phyloP scores from a whole-genome alignment of 2,329 filamentous ascomycete genomes.

The Aspergillus neoniger region DNA sequence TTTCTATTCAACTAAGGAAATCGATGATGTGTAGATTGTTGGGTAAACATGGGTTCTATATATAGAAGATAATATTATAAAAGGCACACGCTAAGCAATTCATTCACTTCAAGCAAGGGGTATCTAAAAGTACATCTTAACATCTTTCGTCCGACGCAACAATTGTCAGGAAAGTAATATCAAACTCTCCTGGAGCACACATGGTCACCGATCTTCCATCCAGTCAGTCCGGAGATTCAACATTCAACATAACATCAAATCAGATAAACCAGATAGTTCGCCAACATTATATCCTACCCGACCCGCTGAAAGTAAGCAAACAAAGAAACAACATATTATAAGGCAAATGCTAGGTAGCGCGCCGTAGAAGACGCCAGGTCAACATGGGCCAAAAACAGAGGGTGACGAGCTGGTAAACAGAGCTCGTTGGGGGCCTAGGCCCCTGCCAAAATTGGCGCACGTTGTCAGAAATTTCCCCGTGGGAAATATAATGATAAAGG shows the following conservation, averaged over 20 bases:
- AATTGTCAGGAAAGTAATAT: slow-evolving; percentile 10
- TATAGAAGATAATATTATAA: neutral
- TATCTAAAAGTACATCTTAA: slow-evolving; percentile 38
- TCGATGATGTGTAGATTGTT: too few relatives aligned
- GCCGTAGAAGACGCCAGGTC: neutral
- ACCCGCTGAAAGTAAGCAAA: slow-evolving; percentile 6
- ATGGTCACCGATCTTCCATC: slow-evolving; percentile 13
- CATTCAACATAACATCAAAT: slow-evolving; percentile 12
- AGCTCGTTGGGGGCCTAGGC: neutral
- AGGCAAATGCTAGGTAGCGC: neutral
- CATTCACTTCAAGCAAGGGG: slow-evolving; percentile 28
- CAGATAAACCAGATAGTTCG: slow-evolving; percentile 13
- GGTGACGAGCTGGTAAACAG: neutral
- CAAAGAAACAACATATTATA: slow-evolving; percentile 10
- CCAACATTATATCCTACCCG: slow-evolving; percentile 7
- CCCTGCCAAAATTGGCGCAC: neutral
- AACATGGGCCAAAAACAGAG: neutral
- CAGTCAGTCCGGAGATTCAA: neutral
- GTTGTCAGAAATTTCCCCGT: too few relatives aligned
- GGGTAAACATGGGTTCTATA: neutral
- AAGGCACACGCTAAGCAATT: slow-evolving; percentile 3
- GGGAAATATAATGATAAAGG: neutral
- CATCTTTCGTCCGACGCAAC: slow-evolving; percentile 12
- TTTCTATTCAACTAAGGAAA: too few relatives aligned
- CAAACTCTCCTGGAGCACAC: slow-evolving; percentile 16